phyloP scores from a whole-genome alignment of 2,329 filamentous ascomycete genomes.

The Fusarium nisikadoi region DNA sequence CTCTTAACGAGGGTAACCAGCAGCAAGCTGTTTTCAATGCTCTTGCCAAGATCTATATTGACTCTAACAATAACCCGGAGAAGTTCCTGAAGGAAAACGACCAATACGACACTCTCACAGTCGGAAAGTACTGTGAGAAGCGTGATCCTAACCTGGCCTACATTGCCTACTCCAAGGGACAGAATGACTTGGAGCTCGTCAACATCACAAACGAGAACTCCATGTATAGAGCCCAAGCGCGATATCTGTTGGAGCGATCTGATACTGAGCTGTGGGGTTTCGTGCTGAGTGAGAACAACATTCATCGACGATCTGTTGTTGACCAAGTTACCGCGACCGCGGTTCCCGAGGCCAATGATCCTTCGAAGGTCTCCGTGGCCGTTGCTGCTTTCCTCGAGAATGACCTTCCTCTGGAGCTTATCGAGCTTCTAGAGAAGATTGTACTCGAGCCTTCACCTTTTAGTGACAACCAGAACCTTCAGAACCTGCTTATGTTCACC shows the following conservation, averaged over 20 bases:
- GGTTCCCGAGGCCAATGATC: slow-evolving; percentile 91
- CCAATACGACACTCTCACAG: slow-evolving; percentile 88
- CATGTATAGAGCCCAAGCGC: slow-evolving; percentile 99
- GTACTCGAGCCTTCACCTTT: slow-evolving; percentile 99
- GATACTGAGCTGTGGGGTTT: slow-evolving; percentile 94
- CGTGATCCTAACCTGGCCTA: slow-evolving; percentile 94
- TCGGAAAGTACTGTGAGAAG: slow-evolving; percentile 99
- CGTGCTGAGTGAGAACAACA: slow-evolving; percentile 94
- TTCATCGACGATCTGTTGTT: slow-evolving; percentile 90
- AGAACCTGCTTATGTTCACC: slow-evolving; percentile 96
- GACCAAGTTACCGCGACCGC: slow-evolving; percentile 97
- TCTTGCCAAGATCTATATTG: slow-evolving; percentile 98
- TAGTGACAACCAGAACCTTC: slow-evolving; percentile 95
- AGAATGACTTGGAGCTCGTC: slow-evolving; percentile 96
- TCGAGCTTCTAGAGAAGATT: slow-evolving; percentile 98
- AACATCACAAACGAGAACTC: slow-evolving; percentile 98
- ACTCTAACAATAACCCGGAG: slow-evolving; percentile 98
- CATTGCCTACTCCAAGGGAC: slow-evolving; percentile 95
- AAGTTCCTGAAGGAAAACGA: slow-evolving; percentile 98
- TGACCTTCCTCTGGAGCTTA: slow-evolving; percentile 92
- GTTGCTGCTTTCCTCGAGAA: slow-evolving; percentile 92
- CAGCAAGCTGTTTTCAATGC: slow-evolving; percentile 98
- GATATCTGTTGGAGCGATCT: slow-evolving; percentile 90
- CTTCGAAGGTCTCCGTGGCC: slow-evolving; percentile 92
- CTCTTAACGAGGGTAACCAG: slow-evolving; percentile 88